These are phyloP conservation scores for Chaetomiaceae sp. DNA, from an alignment of 2,329 filamentous ascomycete species.

Conservation along the genomic window DNA sequence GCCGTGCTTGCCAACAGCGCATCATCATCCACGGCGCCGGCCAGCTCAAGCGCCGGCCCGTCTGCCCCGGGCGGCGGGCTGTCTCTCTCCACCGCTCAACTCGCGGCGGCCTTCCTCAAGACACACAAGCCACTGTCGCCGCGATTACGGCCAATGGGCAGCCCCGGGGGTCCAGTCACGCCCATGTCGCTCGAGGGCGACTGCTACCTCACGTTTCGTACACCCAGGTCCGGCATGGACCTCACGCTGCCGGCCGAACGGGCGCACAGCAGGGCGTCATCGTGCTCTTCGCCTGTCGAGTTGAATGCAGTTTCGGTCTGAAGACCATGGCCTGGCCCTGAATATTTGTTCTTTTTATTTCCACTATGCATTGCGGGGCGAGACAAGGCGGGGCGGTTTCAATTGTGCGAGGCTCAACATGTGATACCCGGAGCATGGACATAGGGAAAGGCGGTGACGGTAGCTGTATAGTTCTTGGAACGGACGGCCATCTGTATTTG, in stretches of 20 bases:
- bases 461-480: neutral
- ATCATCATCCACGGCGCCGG: too few relatives aligned
- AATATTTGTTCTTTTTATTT: neutral
- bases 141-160: constrained; percentile 47
- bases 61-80: neutral
- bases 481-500: too few relatives aligned
- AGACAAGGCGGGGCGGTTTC: neutral
- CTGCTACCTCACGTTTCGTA: constrained; percentile 32
- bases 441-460: neutral
- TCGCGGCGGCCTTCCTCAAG: constrained; percentile 17
- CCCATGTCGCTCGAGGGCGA: constrained; percentile 51
- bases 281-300: neutral
- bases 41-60: neutral
- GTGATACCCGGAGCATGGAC: constrained; percentile 4
- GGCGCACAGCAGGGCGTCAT: constrained; percentile 23
- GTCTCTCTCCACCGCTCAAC: constrained; percentile 10
- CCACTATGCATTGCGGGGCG: neutral
- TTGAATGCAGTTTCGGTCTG: constrained; percentile 6
- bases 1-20: constrained; percentile 18
- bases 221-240: neutral
- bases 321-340: neutral
- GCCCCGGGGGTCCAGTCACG: constrained; percentile 52
- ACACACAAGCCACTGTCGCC: constrained; percentile 45
- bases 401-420: too few relatives aligned
- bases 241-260: constrained; percentile 19